Evolutionary conservation across 2,329 filamentous ascomycete genomes (phyloP).

Genomic region (Trichoderma citrinoviride): DNA sequence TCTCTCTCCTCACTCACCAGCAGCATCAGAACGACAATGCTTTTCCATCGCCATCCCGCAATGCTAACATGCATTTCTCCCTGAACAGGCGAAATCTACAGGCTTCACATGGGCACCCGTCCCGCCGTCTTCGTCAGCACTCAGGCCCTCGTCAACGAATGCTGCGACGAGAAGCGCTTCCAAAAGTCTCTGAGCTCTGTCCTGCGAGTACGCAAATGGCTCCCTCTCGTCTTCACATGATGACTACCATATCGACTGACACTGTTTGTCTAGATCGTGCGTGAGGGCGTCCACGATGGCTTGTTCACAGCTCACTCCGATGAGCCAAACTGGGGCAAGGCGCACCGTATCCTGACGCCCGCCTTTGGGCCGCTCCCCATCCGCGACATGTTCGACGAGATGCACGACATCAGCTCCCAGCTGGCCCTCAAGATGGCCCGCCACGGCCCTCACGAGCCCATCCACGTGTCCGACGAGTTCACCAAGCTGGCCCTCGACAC

Average conservation of each 20-base stretch:
- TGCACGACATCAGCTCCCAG: conserved; percentile 66
- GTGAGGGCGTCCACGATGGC: conserved; percentile 61
- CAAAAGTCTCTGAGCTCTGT: conserved; percentile 52
- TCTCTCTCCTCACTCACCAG: background rate
- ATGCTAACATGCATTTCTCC: background rate
- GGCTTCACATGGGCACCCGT: conserved; percentile 49
- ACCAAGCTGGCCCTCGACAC: conserved; percentile 72
- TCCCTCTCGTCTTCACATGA: background rate
- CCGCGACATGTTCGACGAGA: conserved; percentile 65
- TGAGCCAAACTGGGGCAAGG: conserved; percentile 64
- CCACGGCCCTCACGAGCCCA: conserved; percentile 54
- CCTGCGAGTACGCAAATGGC: conserved; percentile 39
- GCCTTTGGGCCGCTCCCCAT: conserved; percentile 69
- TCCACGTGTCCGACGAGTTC: conserved; percentile 64
- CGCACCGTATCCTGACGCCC: conserved; percentile 63
- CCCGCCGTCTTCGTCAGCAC: conserved; percentile 51
- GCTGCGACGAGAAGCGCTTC: conserved; percentile 66
- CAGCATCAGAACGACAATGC: background rate
- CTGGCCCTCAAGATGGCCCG: conserved; percentile 67
- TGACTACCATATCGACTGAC: no score
- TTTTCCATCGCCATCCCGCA: background rate
- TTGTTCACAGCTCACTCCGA: conserved; percentile 59
- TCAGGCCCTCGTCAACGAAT: conserved; percentile 58
- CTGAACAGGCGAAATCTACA: conserved; percentile 56
- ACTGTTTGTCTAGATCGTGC: conserved; percentile 43